Percentiles rank a stretch among this genome's conserved stretches.
phyloP scores from a whole-genome alignment of 768 basidiomycete genomes.

The Porpolomopsis calyptriformis region DNA sequence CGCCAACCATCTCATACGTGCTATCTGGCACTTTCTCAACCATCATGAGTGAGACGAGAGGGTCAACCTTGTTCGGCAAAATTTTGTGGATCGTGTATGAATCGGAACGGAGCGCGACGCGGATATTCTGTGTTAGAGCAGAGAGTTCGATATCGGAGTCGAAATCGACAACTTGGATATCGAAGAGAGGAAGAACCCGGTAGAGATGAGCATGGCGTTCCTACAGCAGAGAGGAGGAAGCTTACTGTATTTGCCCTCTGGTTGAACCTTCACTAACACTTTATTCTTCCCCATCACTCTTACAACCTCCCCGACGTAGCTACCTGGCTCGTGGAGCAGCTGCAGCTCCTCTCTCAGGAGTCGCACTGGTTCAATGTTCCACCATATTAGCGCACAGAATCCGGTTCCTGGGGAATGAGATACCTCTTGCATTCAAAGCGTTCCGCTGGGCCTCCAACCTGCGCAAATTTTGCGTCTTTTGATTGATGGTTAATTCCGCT shows the following conservation, averaged over 20 bases:
- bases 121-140: slow-evolving; percentile 72
- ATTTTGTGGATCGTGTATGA: slow-evolving; percentile 96
- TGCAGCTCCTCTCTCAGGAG: slow-evolving; percentile 87
- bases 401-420: slow-evolving; percentile 11
- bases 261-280: slow-evolving; percentile 95
- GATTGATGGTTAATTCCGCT: slow-evolving; percentile 86
- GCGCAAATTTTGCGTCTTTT: slow-evolving; percentile 92
- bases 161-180: slow-evolving; percentile 80
- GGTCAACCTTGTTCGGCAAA: slow-evolving; percentile 95
- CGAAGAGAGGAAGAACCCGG: background rate
- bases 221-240: background rate
- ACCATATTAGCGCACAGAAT: background rate
- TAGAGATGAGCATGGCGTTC: background rate
- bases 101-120: slow-evolving; percentile 92
- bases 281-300: slow-evolving; percentile 99
- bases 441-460: slow-evolving; percentile 96
- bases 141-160: slow-evolving; percentile 78
- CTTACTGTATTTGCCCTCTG: slow-evolving; percentile 98
- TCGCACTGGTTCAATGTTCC: slow-evolving; percentile 46
- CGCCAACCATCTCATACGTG: slow-evolving; percentile 99
- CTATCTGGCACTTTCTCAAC: slow-evolving; percentile 99
- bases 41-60: slow-evolving; percentile 98
- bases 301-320: slow-evolving; percentile 95
- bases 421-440: slow-evolving; percentile 91
- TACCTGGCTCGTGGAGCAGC: slow-evolving; percentile 87